Evolutionary conservation across 768 basidiomycete species (phyloP).

Genomic region (Kwoniella europaea): DNA sequence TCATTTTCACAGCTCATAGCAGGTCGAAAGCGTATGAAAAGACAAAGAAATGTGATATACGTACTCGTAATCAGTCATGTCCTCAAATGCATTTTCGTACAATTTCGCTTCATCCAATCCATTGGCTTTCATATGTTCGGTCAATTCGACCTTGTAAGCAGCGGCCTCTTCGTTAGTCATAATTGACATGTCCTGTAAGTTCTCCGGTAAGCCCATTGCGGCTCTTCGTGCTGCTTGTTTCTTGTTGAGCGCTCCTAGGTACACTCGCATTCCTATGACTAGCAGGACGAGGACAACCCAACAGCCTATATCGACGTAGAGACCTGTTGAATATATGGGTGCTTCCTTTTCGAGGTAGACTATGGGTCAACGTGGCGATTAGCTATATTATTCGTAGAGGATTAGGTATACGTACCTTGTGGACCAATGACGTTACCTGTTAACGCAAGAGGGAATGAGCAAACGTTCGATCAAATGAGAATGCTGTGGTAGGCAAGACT

Average conservation of each 20-base stretch:
- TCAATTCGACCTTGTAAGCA: slow-evolving; percentile 47
- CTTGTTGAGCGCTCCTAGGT: slow-evolving; percentile 45
- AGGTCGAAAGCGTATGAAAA: too few species aligned
- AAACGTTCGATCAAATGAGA: neutral
- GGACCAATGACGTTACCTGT: slow-evolving; percentile 44
- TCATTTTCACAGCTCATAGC: too few species aligned
- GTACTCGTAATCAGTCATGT: slow-evolving; percentile 49
- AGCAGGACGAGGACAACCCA: slow-evolving; percentile 44
- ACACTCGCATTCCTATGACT: slow-evolving; percentile 44
- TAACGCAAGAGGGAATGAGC: neutral
- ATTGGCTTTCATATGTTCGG: slow-evolving; percentile 20
- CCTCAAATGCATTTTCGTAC: slow-evolving; percentile 46
- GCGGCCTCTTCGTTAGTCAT: slow-evolving; percentile 47
- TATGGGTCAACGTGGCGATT: neutral
- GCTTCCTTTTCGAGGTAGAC: slow-evolving; percentile 49
- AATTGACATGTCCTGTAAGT: slow-evolving; percentile 50
- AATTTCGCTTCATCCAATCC: slow-evolving; percentile 33
- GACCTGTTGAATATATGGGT: slow-evolving; percentile 50
- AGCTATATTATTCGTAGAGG: too few species aligned
- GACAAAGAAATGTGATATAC: neutral
- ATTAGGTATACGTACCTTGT: slow-evolving; percentile 23
- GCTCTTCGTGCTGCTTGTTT: slow-evolving; percentile 43
- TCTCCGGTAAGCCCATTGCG: slow-evolving; percentile 43
- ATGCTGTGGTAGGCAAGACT: neutral
- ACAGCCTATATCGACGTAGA: slow-evolving; percentile 52